These are phyloP conservation scores for Arachis stenosperma DNA, from an alignment of 306 rosid species.

Conservation along the genomic window DNA sequence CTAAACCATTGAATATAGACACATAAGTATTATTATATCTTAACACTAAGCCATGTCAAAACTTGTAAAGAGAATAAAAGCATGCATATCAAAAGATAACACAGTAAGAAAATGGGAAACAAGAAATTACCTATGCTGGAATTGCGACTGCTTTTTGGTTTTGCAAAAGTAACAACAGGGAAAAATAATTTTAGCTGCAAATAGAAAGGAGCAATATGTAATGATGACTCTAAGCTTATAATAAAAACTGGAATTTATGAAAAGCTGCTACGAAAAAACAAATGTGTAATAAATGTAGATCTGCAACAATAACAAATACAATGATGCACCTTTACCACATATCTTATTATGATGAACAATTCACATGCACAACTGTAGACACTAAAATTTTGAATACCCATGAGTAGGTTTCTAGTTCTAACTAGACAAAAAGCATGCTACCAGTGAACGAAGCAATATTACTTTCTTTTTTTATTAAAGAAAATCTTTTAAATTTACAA, in stretches of 20 bases:
- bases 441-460: constrained; percentile 18
- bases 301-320: constrained; percentile 12
- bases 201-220: constrained; percentile 24
- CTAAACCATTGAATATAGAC: too few species aligned
- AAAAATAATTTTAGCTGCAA: constrained; percentile 96
- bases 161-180: constrained; percentile 85
- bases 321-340: constrained; percentile 6
- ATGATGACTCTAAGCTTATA: constrained; percentile 27
- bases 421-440: constrained; percentile 30
- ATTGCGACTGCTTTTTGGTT: constrained; percentile 95
- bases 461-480: not conserved
- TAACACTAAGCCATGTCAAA: constrained; percentile 14
- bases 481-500: constrained; percentile 14
- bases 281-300: constrained; percentile 12
- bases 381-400: constrained; percentile 27
- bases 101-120: constrained; percentile 28
- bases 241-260: not conserved
- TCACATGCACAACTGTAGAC: constrained; percentile 13
- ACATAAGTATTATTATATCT: too few species aligned
- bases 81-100: constrained; percentile 13
- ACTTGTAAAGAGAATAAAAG: not conserved
- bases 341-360: constrained; percentile 15
- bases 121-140: constrained; percentile 76
- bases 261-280: constrained; percentile 23
- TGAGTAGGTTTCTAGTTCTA: constrained; percentile 38